A percentile compares a stretch with the other conserved stretches of the same genome.
Evolutionary conservation across 129 eudicot species (phyloP).

Genomic region (Pulicaria dysenterica): DNA sequence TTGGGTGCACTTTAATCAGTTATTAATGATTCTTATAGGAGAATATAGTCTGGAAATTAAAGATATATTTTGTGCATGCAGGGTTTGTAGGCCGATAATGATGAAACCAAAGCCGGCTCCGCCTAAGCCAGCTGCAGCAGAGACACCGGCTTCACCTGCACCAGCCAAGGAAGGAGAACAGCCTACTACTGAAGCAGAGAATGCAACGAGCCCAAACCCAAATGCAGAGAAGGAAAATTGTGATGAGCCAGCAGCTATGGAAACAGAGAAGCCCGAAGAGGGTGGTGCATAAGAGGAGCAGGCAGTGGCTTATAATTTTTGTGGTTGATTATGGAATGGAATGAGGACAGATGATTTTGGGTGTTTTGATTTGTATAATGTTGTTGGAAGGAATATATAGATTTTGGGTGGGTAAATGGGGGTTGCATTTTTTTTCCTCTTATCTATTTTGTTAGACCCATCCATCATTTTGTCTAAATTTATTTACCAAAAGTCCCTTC

Average conservation of each 20-base stretch:
- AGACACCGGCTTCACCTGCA: slow-evolving; percentile 49
- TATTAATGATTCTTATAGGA: neutral
- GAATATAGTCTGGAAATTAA: neutral
- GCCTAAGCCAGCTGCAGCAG: slow-evolving; percentile 68
- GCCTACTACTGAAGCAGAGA: slow-evolving; percentile 48
- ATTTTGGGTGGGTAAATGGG: too few species aligned
- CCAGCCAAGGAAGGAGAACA: slow-evolving; percentile 44
- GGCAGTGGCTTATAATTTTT: too few species aligned
- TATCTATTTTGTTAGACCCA: too few species aligned
- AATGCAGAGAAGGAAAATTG: slow-evolving; percentile 19
- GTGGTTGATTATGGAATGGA: too few species aligned
- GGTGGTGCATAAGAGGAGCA: slow-evolving; percentile 25
- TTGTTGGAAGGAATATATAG: too few species aligned
- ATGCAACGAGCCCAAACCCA: neutral
- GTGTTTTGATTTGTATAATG: too few species aligned
- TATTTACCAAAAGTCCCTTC: too few species aligned
- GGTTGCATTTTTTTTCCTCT: too few species aligned
- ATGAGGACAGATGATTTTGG: too few species aligned
- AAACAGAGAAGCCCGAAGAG: slow-evolving; percentile 67
- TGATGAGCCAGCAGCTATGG: slow-evolving; percentile 53
- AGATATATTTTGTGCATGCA: slow-evolving; percentile 21
- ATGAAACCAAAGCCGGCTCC: slow-evolving; percentile 62
- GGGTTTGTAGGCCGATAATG: slow-evolving; percentile 80
- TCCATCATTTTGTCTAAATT: too few species aligned
- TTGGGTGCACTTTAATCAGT: too few species aligned